Evolutionary conservation across 495 filamentous ascomycete species (phyloP), one percentile per base, ranked within the genome.

Genomic region (Staphylotrichum tortipilum): DNA sequence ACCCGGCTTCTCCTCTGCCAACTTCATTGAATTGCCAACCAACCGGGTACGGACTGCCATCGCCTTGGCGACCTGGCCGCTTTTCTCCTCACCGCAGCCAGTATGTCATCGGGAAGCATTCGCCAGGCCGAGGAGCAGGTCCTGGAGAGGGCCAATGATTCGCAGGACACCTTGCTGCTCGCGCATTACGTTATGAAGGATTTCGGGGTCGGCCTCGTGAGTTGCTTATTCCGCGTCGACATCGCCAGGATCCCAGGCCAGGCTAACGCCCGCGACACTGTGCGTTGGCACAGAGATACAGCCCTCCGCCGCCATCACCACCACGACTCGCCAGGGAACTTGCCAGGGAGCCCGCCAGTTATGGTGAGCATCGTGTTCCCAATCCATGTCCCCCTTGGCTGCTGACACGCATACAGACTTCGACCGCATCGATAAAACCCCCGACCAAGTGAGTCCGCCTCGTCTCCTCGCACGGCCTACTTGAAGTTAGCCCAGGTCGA

Each of bases 301-400:
- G 60, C 50, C 63, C 62, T 23, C 62, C 62, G 29, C 29, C 48
- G n/a, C n/a, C n/a, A n/a, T 65, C 62, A 28, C 62, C 62, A 33
- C 29, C 48, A 18, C n/a, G n/a, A n/a, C n/a, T n/a, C n/a, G n/a
- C n/a, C n/a, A n/a, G n/a, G n/a, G n/a, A n/a, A n/a, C n/a, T n/a
- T n/a, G n/a, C n/a, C n/a, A n/a, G n/a, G n/a, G n/a, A n/a, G n/a
- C n/a, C n/a, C n/a, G n/a, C n/a, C n/a, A n/a, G n/a, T n/a, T n/a
- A n/a, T n/a, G n/a, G n/a, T n/a, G n/a, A n/a, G n/a, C n/a, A n/a
- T n/a, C n/a, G n/a, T n/a, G n/a, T n/a, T n/a, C n/a, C n/a, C n/a
- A n/a, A n/a, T n/a, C n/a, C n/a, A n/a, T n/a, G n/a, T n/a, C n/a
- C n/a, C n/a, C n/a, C n/a, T n/a, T n/a, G n/a, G n/a, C n/a, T n/a